Conservation (phyloP, 1,139 yeast genomes). For the Suhomyces bolitotheri region DNA sequence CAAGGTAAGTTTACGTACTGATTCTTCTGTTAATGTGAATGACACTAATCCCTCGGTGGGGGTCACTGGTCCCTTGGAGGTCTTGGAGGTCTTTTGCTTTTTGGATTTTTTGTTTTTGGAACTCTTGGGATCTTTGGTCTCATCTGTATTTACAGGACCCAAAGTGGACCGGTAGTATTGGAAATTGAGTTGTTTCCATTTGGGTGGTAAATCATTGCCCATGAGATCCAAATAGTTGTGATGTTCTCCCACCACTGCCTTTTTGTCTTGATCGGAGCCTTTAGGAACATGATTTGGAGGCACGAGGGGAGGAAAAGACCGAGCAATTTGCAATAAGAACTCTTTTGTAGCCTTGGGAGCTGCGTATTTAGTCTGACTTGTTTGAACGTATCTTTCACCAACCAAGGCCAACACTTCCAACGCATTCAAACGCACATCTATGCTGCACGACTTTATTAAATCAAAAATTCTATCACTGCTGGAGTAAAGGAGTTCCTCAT, state of each 20-base stretch:
- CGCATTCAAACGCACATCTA: slow-evolving; percentile 61
- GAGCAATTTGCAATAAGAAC: slow-evolving; percentile 53
- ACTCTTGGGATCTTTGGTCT: background rate
- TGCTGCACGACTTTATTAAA: slow-evolving; percentile 60
- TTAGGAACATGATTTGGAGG: slow-evolving; percentile 40
- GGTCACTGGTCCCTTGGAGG: slow-evolving; percentile 6
- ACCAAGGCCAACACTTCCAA: slow-evolving; percentile 62
- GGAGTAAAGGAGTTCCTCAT: slow-evolving; percentile 65
- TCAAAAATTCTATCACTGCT: slow-evolving; percentile 64
- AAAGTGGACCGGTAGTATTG: slow-evolving; percentile 46
- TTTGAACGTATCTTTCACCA: slow-evolving; percentile 41
- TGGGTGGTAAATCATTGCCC: slow-evolving; percentile 50
- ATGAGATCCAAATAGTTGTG: slow-evolving; percentile 56
- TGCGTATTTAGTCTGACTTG: slow-evolving; percentile 36
- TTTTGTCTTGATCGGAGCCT: slow-evolving; percentile 19
- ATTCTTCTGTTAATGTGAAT: slow-evolving; percentile 49
- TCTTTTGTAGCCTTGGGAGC: slow-evolving; percentile 46
- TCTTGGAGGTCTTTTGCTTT: slow-evolving; percentile 1
- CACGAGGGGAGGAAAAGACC: slow-evolving; percentile 52
- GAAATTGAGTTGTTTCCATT: slow-evolving; percentile 59
- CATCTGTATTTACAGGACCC: slow-evolving; percentile 11
- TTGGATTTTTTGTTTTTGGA: slow-evolving; percentile 1
- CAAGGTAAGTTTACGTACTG: slow-evolving; percentile 49
- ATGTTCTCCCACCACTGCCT: slow-evolving; percentile 44
- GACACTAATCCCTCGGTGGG: slow-evolving; percentile 46